Percentiles rank a stretch among this genome's conserved stretches.
Conservation (phyloP, 1,284 basidiomycete genomes). For the Apiotrichum domesticum region DNA sequence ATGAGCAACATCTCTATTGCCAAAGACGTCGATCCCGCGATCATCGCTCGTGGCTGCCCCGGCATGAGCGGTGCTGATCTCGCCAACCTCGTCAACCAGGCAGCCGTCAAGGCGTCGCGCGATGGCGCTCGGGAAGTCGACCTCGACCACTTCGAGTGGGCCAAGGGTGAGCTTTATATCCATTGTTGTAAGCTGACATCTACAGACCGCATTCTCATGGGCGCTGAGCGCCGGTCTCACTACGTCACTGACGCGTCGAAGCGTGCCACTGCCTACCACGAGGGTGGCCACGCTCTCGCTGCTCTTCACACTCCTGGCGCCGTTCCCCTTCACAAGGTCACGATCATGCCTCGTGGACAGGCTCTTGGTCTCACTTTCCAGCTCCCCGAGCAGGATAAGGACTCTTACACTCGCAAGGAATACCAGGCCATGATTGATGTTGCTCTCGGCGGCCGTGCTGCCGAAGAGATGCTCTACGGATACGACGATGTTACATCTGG, state of each 20-base stretch:
- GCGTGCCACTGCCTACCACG: slow-evolving; percentile 86
- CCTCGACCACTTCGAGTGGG: slow-evolving; percentile 89
- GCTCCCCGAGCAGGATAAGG: slow-evolving; percentile 72
- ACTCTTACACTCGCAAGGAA: slow-evolving; percentile 44
- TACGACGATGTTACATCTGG: slow-evolving; percentile 80
- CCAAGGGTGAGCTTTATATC: slow-evolving; percentile 56
- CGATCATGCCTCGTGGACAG: slow-evolving; percentile 87
- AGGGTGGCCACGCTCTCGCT: slow-evolving; percentile 88
- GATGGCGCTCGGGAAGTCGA: slow-evolving; percentile 66
- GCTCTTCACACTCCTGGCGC: slow-evolving; percentile 87
- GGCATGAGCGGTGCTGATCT: slow-evolving; percentile 65
- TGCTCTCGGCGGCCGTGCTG: slow-evolving; percentile 84
- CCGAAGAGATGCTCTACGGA: slow-evolving; percentile 87
- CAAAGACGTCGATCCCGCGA: slow-evolving; percentile 68
- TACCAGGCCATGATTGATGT: slow-evolving; percentile 65
- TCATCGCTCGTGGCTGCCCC: slow-evolving; percentile 82
- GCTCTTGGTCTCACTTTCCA: slow-evolving; percentile 82
- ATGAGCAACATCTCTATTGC: slow-evolving; percentile 70
- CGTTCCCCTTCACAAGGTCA: slow-evolving; percentile 92
- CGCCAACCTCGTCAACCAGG: slow-evolving; percentile 83
- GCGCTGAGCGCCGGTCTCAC: slow-evolving; percentile 80
- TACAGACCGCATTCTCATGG: slow-evolving; percentile 88
- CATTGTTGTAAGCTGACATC: background rate
- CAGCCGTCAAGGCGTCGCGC: slow-evolving; percentile 85
- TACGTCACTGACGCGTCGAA: slow-evolving; percentile 80